Evolutionary conservation across 1,284 basidiomycete species (phyloP).

Genomic region (Somion occarium): DNA sequence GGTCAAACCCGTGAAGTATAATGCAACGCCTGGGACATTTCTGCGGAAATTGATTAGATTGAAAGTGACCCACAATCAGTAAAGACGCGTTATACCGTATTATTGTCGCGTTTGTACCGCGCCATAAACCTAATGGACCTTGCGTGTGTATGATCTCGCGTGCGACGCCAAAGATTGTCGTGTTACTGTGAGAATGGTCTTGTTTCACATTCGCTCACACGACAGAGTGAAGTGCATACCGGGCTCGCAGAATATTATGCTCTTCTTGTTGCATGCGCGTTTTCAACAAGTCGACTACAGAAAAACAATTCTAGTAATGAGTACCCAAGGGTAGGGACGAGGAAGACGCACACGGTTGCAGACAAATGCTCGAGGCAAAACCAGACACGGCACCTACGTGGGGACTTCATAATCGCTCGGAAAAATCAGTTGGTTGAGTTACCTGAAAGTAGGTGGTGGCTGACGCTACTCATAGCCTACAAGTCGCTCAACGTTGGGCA

Average conservation of each 20-base stretch:
- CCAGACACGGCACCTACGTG: conserved; percentile 66
- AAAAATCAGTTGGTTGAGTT: conserved; percentile 12
- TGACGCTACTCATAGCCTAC: conserved; percentile 56
- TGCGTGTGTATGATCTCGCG: conserved; percentile 56
- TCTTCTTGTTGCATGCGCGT: conserved; percentile 82
- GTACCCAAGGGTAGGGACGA: no score
- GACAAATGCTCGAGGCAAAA: conserved; percentile 63
- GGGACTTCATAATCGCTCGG: not conserved
- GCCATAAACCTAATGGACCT: conserved; percentile 75
- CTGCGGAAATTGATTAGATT: conserved; percentile 34
- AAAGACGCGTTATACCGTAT: conserved; percentile 44
- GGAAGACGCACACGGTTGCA: conserved; percentile 79
- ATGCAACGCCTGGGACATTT: conserved; percentile 89
- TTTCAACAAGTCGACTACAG: conserved; percentile 82
- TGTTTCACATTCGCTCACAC: not conserved
- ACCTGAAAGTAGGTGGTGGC: conserved; percentile 73
- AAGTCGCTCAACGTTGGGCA: no score
- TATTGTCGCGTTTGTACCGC: conserved; percentile 82
- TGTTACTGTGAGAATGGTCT: conserved; percentile 27
- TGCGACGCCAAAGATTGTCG: conserved; percentile 44
- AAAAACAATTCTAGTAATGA: no score
- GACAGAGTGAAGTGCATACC: not conserved
- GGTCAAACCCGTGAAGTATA: conserved; percentile 87
- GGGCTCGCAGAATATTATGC: conserved; percentile 21
- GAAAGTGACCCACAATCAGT: not conserved